Conservation (phyloP, 164 flowering plant species). For the Tetracentron sinense region DNA sequence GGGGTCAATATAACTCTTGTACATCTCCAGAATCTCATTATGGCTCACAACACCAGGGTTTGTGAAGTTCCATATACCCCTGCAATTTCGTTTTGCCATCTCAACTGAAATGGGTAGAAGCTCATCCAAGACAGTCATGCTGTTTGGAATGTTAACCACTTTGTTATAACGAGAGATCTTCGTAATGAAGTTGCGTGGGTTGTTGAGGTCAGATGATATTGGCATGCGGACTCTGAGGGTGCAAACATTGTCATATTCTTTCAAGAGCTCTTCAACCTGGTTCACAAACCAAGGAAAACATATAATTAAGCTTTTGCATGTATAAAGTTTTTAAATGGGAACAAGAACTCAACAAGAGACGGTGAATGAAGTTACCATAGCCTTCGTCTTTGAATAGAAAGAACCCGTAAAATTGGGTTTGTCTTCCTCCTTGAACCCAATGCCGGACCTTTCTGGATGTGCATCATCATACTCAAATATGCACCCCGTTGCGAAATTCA, state of each 20-base stretch:
- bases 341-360: too few species aligned
- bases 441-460: slow-evolving; percentile 19
- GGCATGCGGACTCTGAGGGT: slow-evolving; percentile 27
- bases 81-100: slow-evolving; percentile 11
- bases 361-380: slow-evolving; percentile 16
- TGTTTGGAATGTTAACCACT: slow-evolving; percentile 27
- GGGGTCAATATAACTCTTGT: slow-evolving; percentile 12
- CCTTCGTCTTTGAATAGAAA: slow-evolving; percentile 29
- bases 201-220: slow-evolving; percentile 24
- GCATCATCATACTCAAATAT: slow-evolving; percentile 26
- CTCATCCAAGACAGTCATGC: slow-evolving; percentile 14
- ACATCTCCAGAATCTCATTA: slow-evolving; percentile 27
- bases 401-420: slow-evolving; percentile 17
- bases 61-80: slow-evolving; percentile 25
- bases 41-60: slow-evolving; percentile 28
- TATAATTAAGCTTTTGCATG: background rate
- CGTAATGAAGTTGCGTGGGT: slow-evolving; percentile 25
- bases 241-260: slow-evolving; percentile 28
- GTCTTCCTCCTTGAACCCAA: slow-evolving; percentile 18
- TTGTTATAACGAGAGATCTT: slow-evolving; percentile 24
- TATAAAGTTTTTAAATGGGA: background rate
- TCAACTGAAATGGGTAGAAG: slow-evolving; percentile 13
- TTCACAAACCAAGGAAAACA: background rate
- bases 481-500: slow-evolving; percentile 30
- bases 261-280: slow-evolving; percentile 22